Evolutionary conservation across 345 rosid species (phyloP), one percentile per base, ranked within the genome.

Genomic region (Citrus sp.): DNA sequence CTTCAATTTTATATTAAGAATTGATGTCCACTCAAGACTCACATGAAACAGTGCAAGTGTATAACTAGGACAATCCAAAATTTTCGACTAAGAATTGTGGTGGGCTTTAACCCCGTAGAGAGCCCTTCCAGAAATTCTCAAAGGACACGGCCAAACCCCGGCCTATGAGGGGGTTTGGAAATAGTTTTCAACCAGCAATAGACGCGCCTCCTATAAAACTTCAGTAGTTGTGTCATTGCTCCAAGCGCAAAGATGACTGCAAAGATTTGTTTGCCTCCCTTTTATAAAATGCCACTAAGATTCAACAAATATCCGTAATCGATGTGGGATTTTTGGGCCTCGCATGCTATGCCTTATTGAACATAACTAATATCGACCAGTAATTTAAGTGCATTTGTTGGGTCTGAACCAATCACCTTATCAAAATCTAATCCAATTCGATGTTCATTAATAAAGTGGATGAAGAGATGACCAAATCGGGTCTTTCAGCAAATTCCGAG

Each of bases 191-290:
- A 51, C 56, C 22, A 18, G 56, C 56, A 51, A 51, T 18, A 5
- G 56, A 51, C 56, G 56, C 56, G 56, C 56, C 56, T 51, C 2
- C 2, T 2, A 16, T 51, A 16, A 0, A 1, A 16, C 56, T 22
- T 16, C 56, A 4, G 7, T 18, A 5, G 7, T 22, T 18, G 56
- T 22, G 56, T 51, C 22, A 18, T 18, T 51, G 56, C 56, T 22
- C 56, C 56, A 18, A 18, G 56, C 56, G 56, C 22, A 1, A 51
- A 18, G 0, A 18, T 16, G 7, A 0, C 0, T 4, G 0, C 21
- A 0, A 1, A 0, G 0, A 0, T 0, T 0, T 0, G 6, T 1
- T 51, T 5, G 56, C 22, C 56, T 4, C 22, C 7, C 0, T 51
- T 18, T 51, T 51, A 51, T 14, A 16, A 0, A 14, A 51, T 4